phyloP scores from a whole-genome alignment of 768 basidiomycete genomes.

The Chalciporus pseudorubinellus region DNA sequence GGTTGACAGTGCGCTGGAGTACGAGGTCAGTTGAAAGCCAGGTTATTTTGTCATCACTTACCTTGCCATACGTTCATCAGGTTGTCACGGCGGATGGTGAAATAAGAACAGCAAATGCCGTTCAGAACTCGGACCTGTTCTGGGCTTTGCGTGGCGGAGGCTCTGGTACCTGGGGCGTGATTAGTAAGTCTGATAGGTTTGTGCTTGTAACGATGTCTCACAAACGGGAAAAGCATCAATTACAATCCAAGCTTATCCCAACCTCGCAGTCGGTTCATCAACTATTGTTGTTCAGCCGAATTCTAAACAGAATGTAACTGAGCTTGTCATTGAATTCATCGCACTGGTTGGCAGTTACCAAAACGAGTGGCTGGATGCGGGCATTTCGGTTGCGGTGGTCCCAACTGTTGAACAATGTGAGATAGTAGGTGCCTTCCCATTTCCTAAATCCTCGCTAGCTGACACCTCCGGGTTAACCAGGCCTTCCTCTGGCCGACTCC shows the following conservation, averaged over 20 bases:
- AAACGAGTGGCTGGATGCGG: slow-evolving; percentile 10
- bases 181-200: slow-evolving; percentile 22
- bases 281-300: slow-evolving; percentile 12
- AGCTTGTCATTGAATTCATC: slow-evolving; percentile 14
- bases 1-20: slow-evolving; percentile 47
- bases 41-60: not conserved
- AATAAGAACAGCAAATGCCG: slow-evolving; percentile 38
- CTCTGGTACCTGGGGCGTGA: slow-evolving; percentile 47
- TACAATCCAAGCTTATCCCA: slow-evolving; percentile 12
- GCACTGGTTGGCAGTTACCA: slow-evolving; percentile 17
- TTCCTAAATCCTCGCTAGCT: not conserved
- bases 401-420: not conserved
- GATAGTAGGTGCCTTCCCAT: not conserved
- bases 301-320: slow-evolving; percentile 5
- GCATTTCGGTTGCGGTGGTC: slow-evolving; percentile 1
- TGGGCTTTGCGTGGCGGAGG: slow-evolving; percentile 56
- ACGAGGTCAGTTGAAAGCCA: slow-evolving; percentile 19
- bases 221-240: slow-evolving; percentile 8
- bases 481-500: slow-evolving; percentile 9
- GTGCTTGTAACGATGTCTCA: not conserved
- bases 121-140: slow-evolving; percentile 45
- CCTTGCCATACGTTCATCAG: not conserved
- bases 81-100: slow-evolving; percentile 43
- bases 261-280: slow-evolving; percentile 2
- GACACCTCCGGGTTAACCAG: not conserved